A percentile compares a stretch with the other conserved stretches of the same genome.
Evolutionary conservation across 768 basidiomycete genomes (phyloP).

Genomic region (Hypholoma sublateritium): DNA sequence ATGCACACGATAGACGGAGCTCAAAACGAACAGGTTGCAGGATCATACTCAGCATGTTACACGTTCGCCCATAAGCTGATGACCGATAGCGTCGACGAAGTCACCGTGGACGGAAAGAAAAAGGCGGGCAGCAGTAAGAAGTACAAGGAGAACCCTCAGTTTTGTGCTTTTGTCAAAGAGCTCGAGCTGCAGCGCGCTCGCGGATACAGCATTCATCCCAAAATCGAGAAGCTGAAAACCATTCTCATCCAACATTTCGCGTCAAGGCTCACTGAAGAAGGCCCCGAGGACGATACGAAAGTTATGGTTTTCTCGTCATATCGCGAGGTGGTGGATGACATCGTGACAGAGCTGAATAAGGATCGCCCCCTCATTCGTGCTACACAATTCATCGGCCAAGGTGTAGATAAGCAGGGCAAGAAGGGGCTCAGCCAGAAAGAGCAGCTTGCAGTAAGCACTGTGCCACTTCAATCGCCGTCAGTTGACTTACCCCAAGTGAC

Average conservation of each 20-base stretch:
- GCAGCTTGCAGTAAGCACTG: slow-evolving; percentile 71
- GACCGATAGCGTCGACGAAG: slow-evolving; percentile 33
- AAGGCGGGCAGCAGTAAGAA: slow-evolving; percentile 47
- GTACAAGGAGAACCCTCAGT: slow-evolving; percentile 53
- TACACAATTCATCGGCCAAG: slow-evolving; percentile 89
- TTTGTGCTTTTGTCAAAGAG: slow-evolving; percentile 65
- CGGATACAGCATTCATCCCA: slow-evolving; percentile 78
- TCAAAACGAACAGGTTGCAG: slow-evolving; percentile 61
- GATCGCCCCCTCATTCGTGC: slow-evolving; percentile 80
- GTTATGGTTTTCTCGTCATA: slow-evolving; percentile 97
- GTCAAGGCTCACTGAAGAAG: slow-evolving; percentile 39
- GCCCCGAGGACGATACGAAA: slow-evolving; percentile 54
- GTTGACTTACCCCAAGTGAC: slow-evolving; percentile 9
- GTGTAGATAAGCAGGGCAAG: slow-evolving; percentile 78
- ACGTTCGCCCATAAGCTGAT: slow-evolving; percentile 53
- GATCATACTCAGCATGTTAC: slow-evolving; percentile 79
- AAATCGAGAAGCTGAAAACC: slow-evolving; percentile 81
- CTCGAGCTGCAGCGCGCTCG: slow-evolving; percentile 56
- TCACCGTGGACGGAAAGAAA: slow-evolving; percentile 26
- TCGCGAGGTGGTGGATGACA: slow-evolving; percentile 87
- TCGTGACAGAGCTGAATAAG: slow-evolving; percentile 75
- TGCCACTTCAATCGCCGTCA: background rate
- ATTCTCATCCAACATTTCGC: slow-evolving; percentile 82
- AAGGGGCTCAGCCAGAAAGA: slow-evolving; percentile 91
- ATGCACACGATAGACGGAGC: background rate